phyloP scores from a whole-genome alignment of 1,139 yeast species.

The Cylindricascospora bacillispora region DNA sequence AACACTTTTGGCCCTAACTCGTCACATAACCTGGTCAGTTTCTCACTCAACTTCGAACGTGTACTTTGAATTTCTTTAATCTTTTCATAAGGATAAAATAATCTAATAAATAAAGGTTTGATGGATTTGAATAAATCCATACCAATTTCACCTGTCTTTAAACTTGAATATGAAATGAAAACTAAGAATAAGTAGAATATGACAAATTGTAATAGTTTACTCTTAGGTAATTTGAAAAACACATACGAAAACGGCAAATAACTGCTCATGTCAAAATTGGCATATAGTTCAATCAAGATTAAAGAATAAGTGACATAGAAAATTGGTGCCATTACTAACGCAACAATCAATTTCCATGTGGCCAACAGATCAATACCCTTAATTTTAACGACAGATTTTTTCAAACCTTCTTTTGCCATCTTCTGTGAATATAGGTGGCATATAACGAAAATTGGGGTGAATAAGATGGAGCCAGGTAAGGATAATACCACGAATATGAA shows the following conservation, averaged over 20 bases:
- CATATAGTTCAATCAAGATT: slow-evolving; percentile 34
- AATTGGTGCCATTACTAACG: slow-evolving; percentile 56
- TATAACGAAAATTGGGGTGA: slow-evolving; percentile 53
- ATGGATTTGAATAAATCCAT: slow-evolving; percentile 59
- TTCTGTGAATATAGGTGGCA: slow-evolving; percentile 41
- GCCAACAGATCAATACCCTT: slow-evolving; percentile 64
- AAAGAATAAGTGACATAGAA: slow-evolving; percentile 53
- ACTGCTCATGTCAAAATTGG: not conserved
- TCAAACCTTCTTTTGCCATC: slow-evolving; percentile 51
- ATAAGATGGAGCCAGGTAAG: slow-evolving; percentile 54
- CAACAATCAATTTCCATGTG: slow-evolving; percentile 64
- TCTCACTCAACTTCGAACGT: slow-evolving; percentile 27
- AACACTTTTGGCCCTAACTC: slow-evolving; percentile 54
- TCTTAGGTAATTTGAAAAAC: slow-evolving; percentile 24
- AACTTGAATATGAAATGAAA: slow-evolving; percentile 45
- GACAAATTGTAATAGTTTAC: slow-evolving; percentile 21
- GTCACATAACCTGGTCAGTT: slow-evolving; percentile 42
- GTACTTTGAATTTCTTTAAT: slow-evolving; percentile 31
- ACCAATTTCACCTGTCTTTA: slow-evolving; percentile 64
- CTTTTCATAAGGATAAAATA: slow-evolving; percentile 37
- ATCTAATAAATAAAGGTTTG: slow-evolving; percentile 46
- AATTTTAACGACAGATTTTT: slow-evolving; percentile 53
- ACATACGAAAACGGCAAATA: no score
- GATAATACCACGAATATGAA: slow-evolving; percentile 31
- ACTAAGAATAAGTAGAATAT: slow-evolving; percentile 38